These are phyloP conservation scores for Chrysanthemum lavandulifolium DNA, from an alignment of 129 eudicot genomes.

Conservation along the genomic window DNA sequence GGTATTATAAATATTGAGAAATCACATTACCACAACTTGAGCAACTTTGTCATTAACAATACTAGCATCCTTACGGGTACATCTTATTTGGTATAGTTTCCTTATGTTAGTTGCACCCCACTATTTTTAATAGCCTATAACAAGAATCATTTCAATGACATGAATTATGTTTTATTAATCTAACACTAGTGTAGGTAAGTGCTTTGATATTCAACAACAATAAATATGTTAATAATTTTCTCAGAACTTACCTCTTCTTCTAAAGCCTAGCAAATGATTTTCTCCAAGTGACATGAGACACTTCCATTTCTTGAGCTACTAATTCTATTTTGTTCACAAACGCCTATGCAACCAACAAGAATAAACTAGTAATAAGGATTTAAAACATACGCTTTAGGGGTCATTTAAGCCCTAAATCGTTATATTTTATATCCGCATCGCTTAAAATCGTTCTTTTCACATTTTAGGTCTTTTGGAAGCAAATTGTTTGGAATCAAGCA, in stretches of 20 bases:
- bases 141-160: background rate
- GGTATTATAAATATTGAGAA: too few species aligned
- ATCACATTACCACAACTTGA: background rate
- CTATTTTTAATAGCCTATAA: too few species aligned
- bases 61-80: background rate
- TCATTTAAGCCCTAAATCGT: too few species aligned
- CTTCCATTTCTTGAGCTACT: background rate
- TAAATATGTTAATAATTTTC: background rate
- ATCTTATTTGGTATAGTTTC: background rate
- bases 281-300: background rate
- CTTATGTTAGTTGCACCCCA: background rate
- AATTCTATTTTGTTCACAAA: background rate
- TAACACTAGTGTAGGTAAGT: too few species aligned
- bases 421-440: too few species aligned
- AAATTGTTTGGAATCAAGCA: too few species aligned
- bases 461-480: too few species aligned
- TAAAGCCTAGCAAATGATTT: background rate
- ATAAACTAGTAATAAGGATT: background rate
- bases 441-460: too few species aligned
- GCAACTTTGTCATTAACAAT: background rate
- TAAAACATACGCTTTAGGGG: too few species aligned
- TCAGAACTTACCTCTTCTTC: background rate
- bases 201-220: too few species aligned
- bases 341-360: background rate
- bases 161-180: background rate